phyloP scores from a whole-genome alignment of 495 filamentous ascomycete species.

The Achaetomiella virescens region DNA sequence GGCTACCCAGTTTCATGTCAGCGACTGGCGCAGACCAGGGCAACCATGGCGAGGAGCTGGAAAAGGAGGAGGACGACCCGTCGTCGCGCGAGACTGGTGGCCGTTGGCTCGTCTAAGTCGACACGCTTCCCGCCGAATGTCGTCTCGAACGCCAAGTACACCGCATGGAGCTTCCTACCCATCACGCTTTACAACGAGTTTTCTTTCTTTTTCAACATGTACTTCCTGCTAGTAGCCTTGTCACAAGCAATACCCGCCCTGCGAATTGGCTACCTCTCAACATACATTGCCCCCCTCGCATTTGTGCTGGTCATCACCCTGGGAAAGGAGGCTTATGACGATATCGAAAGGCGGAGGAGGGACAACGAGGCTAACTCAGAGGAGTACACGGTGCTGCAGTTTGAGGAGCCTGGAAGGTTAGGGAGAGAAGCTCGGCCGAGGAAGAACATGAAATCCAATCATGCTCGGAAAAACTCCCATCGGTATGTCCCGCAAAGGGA shows the following conservation, averaged over 20 bases:
- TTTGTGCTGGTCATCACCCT: conserved; percentile 89
- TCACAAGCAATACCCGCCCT: conserved; percentile 86
- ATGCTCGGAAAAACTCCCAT: conserved; percentile 28
- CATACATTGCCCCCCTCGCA: conserved; percentile 86
- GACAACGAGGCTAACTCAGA: conserved; percentile 95
- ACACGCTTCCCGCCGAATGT: conserved; percentile 72
- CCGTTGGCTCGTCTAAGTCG: conserved; percentile 44
- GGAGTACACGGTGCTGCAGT: conserved; percentile 70
- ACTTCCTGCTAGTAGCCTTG: conserved; percentile 90
- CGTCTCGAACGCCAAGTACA: conserved; percentile 96
- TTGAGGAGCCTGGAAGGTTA: conserved; percentile 45
- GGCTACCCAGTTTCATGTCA: conserved; percentile 50
- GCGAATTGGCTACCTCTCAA: conserved; percentile 88
- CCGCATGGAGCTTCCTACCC: conserved; percentile 90
- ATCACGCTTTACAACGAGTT: conserved; percentile 97
- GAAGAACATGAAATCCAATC: conserved; percentile 34
- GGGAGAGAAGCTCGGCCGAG: conserved; percentile 22
- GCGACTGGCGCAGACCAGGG: conserved; percentile 22
- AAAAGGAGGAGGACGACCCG: conserved; percentile 48
- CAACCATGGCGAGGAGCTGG: conserved; percentile 30
- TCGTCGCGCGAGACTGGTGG: conserved; percentile 46
- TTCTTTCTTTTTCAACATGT: conserved; percentile 99
- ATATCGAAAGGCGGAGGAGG: conserved; percentile 75
- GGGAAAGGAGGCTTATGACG: conserved; percentile 93
- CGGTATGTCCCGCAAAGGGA: conserved; percentile 31